Conservation (phyloP, 768 basidiomycete genomes). For the Kwoniella shandongensis region DNA sequence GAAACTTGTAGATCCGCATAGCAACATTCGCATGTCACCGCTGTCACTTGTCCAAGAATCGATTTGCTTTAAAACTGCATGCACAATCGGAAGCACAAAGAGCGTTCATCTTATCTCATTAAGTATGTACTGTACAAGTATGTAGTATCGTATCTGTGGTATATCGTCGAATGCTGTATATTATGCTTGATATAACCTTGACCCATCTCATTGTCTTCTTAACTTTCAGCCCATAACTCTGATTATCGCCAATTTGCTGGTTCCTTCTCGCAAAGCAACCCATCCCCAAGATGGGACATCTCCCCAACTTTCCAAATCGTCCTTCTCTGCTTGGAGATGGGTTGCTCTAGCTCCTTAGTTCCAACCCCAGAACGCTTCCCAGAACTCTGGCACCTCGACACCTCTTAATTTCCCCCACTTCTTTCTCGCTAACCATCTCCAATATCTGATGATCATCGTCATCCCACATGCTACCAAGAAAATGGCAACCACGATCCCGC, state of each 20-base stretch:
- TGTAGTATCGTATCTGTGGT: neutral
- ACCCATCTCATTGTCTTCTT: too few species aligned
- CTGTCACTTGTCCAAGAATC: too few species aligned
- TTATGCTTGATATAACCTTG: neutral
- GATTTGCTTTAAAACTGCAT: too few species aligned
- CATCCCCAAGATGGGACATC: neutral
- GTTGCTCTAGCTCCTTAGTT: constrained; percentile 14
- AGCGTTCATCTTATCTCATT: too few species aligned
- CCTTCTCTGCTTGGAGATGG: neutral
- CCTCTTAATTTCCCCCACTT: constrained; percentile 42
- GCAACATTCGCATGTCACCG: too few species aligned
- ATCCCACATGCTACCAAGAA: constrained; percentile 58
- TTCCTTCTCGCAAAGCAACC: neutral
- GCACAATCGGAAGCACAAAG: too few species aligned
- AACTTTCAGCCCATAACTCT: neutral
- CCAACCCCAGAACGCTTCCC: constrained; percentile 47
- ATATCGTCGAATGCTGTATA: neutral
- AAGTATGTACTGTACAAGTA: too few species aligned
- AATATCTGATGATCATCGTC: constrained; percentile 60
- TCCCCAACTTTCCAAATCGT: neutral
- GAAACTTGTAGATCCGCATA: too few species aligned
- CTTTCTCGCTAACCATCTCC: constrained; percentile 65
- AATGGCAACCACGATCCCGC: constrained; percentile 59
- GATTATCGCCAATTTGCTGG: neutral
- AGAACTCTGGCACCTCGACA: constrained; percentile 24